Evolutionary conservation across 306 rosid species (phyloP), one percentile per base, ranked within the genome.

Genomic region (Glycine soja): DNA sequence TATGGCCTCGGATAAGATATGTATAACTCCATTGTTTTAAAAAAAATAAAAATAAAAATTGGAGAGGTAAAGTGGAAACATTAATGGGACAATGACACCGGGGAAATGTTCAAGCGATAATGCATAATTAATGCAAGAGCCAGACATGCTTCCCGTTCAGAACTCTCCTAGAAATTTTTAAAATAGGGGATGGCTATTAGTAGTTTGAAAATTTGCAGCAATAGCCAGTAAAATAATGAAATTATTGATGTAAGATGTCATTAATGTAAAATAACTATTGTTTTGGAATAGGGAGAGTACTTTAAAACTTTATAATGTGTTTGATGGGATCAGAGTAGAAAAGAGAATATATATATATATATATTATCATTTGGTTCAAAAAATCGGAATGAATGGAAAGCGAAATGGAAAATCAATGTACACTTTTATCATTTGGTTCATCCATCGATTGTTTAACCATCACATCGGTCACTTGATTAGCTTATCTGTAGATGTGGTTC

Each of bases 61-160:
- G 30, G 16, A 58, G 65, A 59, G n/a, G 74, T 57, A 70, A 43
- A 42, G 73, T 66, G 48, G 72, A 59, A 42, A 46, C 82, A 81
- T 80, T 82, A 54, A 85, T 82, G 89, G 74, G 85, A 80, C 88
- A 76, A 38, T 51, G 85, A 67, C 86, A 88, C 64, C 53, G n/a
- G 76, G 56, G 56, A 75, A 65, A 87, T 83, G 65, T 74, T 66
- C 13, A 45, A 72, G 74, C 80, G 79, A 70, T 83, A 15, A 65
- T 81, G 80, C 80, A 79, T 15, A 24, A 79, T 87, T 72, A 88
- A 87, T 85, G 90, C 90, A 80, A 58, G 83, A 81, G 66, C 82
- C 85, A 90, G 79, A 82, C 85, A 83, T 79, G 79, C 87, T 72
- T 81, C 85, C 87, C n/a, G 52, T 58, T 75, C 66, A 45, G 57